A percentile compares a stretch with the other conserved stretches of the same genome.
Conservation (phyloP, 1,139 yeast genomes). For the Scheffersomyces titani region DNA sequence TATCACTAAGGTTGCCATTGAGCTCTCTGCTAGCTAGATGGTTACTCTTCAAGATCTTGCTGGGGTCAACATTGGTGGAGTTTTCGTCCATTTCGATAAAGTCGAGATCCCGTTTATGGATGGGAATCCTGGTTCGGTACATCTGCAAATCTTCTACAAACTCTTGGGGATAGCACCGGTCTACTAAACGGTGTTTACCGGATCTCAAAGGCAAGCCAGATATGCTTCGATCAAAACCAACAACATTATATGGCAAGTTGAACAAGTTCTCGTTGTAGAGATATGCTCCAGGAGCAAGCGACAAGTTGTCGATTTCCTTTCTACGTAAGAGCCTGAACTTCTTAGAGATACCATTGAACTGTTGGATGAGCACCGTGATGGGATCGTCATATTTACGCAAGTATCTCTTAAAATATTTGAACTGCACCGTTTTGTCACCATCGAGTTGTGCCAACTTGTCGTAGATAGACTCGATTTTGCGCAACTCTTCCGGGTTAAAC, state of each 20-base stretch:
- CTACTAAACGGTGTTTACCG: slow-evolving; percentile 21
- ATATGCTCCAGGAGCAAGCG: slow-evolving; percentile 29
- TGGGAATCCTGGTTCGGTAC: slow-evolving; percentile 30
- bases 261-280: slow-evolving; percentile 32
- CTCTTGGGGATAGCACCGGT: slow-evolving; percentile 37
- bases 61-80: slow-evolving; percentile 23
- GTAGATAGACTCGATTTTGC: slow-evolving; percentile 34
- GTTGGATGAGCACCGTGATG: slow-evolving; percentile 32
- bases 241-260: slow-evolving; percentile 41
- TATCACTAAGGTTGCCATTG: neutral
- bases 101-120: slow-evolving; percentile 43
- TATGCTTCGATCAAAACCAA: slow-evolving; percentile 45
- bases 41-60: slow-evolving; percentile 7
- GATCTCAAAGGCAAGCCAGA: slow-evolving; percentile 42
- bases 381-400: slow-evolving; percentile 36
- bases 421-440: slow-evolving; percentile 39
- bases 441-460: slow-evolving; percentile 35
- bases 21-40: neutral
- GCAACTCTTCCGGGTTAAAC: slow-evolving; percentile 22
- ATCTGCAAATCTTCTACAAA: slow-evolving; percentile 42
- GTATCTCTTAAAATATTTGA: slow-evolving; percentile 38
- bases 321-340: slow-evolving; percentile 40
- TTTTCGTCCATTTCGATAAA: slow-evolving; percentile 33
- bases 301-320: slow-evolving; percentile 32
- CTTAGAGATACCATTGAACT: slow-evolving; percentile 37